phyloP scores from a whole-genome alignment of 345 rosid genomes.

The Bretschneidera sinensis region DNA sequence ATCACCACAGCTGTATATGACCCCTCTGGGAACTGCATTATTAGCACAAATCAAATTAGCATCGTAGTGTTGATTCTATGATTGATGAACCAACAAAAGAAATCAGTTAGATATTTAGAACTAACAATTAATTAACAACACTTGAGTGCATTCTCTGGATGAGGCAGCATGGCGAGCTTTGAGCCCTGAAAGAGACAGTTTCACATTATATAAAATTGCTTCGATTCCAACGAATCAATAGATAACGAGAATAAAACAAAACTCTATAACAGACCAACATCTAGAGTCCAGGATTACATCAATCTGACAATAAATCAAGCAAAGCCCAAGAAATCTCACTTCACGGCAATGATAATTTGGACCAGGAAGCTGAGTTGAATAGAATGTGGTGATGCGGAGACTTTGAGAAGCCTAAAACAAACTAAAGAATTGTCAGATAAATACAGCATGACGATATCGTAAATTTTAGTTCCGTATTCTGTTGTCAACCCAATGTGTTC shows the following conservation, averaged over 20 bases:
- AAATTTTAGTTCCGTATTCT: too few relatives aligned
- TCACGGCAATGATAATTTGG: constrained; percentile 88
- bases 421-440: constrained; percentile 9
- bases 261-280: background rate
- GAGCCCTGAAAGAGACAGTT: constrained; percentile 51
- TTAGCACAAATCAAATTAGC: constrained; percentile 15
- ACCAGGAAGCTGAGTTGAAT: constrained; percentile 85
- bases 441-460: constrained; percentile 4
- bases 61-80: background rate
- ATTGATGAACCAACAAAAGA: background rate
- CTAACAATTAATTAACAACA: constrained; percentile 63
- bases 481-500: background rate
- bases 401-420: constrained; percentile 55
- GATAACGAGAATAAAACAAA: background rate
- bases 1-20: constrained; percentile 79
- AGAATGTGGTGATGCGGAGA: constrained; percentile 70
- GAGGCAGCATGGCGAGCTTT: constrained; percentile 58
- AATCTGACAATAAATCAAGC: background rate
- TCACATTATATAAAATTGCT: constrained; percentile 8
- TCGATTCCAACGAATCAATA: background rate
- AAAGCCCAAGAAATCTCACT: constrained; percentile 28
- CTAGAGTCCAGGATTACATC: background rate
- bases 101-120: constrained; percentile 1
- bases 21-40: constrained; percentile 69
- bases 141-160: constrained; percentile 52